These are phyloP conservation scores for Clonostachys rosea DNA, from an alignment of 2,329 filamentous ascomycete genomes.

Conservation along the genomic window DNA sequence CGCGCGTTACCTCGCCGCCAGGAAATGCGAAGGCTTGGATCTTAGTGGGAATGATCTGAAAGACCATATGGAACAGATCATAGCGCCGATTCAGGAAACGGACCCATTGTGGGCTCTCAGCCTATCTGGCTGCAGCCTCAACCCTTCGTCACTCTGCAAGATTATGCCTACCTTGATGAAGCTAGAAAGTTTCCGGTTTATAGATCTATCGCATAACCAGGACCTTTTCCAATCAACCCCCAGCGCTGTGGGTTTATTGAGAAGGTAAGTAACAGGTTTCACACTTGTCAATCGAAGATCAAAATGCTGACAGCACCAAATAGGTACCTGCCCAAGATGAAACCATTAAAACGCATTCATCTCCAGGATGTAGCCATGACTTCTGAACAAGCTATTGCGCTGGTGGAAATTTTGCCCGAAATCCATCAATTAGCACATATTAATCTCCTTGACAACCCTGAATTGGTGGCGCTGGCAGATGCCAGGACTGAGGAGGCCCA, in stretches of 20 bases:
- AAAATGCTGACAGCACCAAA: not conserved
- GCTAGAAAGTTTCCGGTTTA: conserved; percentile 73
- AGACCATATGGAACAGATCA: conserved; percentile 48
- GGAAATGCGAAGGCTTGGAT: conserved; percentile 82
- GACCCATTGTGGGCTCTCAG: conserved; percentile 75
- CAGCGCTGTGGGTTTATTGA: conserved; percentile 69
- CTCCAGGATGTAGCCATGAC: conserved; percentile 79
- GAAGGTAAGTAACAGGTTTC: conserved; percentile 55
- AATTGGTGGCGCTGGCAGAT: conserved; percentile 64
- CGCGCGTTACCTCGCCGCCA: conserved; percentile 68
- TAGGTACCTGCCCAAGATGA: conserved; percentile 74
- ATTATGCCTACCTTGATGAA: conserved; percentile 70
- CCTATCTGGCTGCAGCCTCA: conserved; percentile 79
- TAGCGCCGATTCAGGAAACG: conserved; percentile 43
- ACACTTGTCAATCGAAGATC: not conserved
- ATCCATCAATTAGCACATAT: conserved; percentile 77
- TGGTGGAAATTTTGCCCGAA: conserved; percentile 88
- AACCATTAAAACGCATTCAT: conserved; percentile 76
- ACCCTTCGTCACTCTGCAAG: conserved; percentile 65
- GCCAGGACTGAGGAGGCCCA: conserved; percentile 75
- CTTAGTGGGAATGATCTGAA: conserved; percentile 76
- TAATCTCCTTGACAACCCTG: conserved; percentile 77
- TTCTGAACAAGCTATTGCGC: conserved; percentile 82
- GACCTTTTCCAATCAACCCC: conserved; percentile 70
- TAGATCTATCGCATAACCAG: conserved; percentile 88